phyloP scores from a whole-genome alignment of 2,329 filamentous ascomycete genomes.

The Xylaria hypoxylon region DNA sequence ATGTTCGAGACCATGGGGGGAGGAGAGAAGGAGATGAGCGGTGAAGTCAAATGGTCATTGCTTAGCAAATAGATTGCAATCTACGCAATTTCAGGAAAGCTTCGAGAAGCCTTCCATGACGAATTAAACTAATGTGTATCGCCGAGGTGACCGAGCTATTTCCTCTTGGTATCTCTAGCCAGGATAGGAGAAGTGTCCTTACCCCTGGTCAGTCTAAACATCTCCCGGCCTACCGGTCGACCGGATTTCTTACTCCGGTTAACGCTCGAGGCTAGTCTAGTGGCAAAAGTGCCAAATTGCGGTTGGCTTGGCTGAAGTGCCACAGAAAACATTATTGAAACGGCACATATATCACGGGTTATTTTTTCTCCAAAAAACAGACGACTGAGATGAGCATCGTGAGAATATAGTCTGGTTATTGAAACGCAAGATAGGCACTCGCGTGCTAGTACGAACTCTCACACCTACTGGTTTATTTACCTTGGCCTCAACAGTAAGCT shows the following conservation, averaged over 20 bases:
- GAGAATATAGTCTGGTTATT: too few species aligned
- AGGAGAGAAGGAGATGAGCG: constrained; percentile 19
- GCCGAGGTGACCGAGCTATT: constrained; percentile 15
- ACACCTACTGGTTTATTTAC: not conserved
- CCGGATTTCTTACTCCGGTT: constrained; percentile 31
- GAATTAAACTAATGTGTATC: constrained; percentile 11
- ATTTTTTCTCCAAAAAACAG: not conserved
- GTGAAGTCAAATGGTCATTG: not conserved
- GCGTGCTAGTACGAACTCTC: not conserved
- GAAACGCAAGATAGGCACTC: not conserved
- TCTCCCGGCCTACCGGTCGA: constrained; percentile 36
- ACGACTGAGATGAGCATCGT: too few species aligned
- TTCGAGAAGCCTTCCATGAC: constrained; percentile 19
- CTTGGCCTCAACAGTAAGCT: not conserved
- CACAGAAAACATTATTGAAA: constrained; percentile 15
- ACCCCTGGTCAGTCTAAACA: constrained; percentile 15
- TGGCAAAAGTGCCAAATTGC: constrained; percentile 28
- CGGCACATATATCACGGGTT: constrained; percentile 3
- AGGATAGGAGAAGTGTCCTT: constrained; percentile 5
- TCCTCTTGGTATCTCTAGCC: constrained; percentile 2
- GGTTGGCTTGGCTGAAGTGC: constrained; percentile 11
- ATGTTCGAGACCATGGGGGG: not conserved
- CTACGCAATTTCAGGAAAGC: constrained; percentile 16
- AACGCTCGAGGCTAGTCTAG: constrained; percentile 19
- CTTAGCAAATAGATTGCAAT: not conserved